Percentiles rank a stretch among this genome's conserved stretches.
These are phyloP conservation scores for Colletotrichum tropicicola DNA, from an alignment of 2,329 filamentous ascomycete genomes.

Conservation along the genomic window DNA sequence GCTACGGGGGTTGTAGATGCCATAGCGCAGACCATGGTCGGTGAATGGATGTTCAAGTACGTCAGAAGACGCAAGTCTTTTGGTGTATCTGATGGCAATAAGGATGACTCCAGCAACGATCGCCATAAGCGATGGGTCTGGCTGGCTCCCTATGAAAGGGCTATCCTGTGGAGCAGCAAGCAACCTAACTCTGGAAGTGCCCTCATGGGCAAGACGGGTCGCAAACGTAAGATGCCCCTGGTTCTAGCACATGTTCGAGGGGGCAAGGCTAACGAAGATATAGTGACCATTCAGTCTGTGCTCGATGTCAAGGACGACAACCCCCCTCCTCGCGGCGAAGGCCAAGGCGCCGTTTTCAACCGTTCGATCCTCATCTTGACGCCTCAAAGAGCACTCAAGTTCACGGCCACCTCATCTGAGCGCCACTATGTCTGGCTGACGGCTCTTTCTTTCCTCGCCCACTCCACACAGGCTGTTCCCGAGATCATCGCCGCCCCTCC, in stretches of 20 bases:
- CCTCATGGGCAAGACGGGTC: slow-evolving; percentile 90
- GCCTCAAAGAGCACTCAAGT: slow-evolving; percentile 92
- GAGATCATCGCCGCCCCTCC: slow-evolving; percentile 70
- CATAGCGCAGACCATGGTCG: slow-evolving; percentile 98
- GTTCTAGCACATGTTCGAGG: not conserved
- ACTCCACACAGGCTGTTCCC: slow-evolving; percentile 83
- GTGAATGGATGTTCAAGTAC: slow-evolving; percentile 97
- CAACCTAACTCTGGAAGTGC: slow-evolving; percentile 90
- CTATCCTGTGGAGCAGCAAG: slow-evolving; percentile 98
- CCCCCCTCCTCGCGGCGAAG: slow-evolving; percentile 77
- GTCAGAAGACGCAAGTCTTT: slow-evolving; percentile 90
- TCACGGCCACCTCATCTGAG: slow-evolving; percentile 84
- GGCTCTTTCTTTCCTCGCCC: slow-evolving; percentile 91
- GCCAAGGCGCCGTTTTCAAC: slow-evolving; percentile 75
- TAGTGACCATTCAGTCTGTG: slow-evolving; percentile 95
- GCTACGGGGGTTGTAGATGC: slow-evolving; percentile 89
- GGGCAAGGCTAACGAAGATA: slow-evolving; percentile 40
- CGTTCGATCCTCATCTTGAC: slow-evolving; percentile 95
- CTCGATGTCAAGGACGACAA: slow-evolving; percentile 97
- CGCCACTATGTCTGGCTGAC: slow-evolving; percentile 96
- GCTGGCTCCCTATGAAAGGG: slow-evolving; percentile 94
- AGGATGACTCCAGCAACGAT: slow-evolving; percentile 76
- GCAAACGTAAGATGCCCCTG: slow-evolving; percentile 82
- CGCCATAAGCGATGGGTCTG: slow-evolving; percentile 98
- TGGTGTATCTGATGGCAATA: slow-evolving; percentile 74